Conservation (phyloP, 140 eudicot genomes). For the Oenanthe javanica region DNA sequence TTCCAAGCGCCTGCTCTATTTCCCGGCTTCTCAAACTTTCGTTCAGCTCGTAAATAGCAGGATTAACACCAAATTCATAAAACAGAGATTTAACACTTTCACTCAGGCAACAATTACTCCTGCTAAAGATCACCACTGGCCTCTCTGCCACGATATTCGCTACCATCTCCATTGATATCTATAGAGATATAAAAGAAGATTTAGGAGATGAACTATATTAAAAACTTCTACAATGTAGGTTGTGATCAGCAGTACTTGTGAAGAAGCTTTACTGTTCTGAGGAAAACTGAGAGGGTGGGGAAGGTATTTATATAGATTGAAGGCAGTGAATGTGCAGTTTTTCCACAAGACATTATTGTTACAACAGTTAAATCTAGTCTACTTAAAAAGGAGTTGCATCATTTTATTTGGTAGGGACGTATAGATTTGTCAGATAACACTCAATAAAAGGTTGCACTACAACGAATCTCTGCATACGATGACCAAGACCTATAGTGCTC, state of each 20-base stretch:
- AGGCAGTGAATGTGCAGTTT: neutral
- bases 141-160: slow-evolving; percentile 36
- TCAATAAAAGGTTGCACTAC: slow-evolving; percentile 3
- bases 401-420: too few relatives aligned
- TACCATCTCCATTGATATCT: slow-evolving; percentile 32
- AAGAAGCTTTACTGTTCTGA: neutral
- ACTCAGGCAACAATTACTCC: slow-evolving; percentile 47
- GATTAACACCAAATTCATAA: slow-evolving; percentile 46
- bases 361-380: too few relatives aligned
- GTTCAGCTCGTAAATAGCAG: slow-evolving; percentile 43
- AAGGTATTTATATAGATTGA: slow-evolving; percentile 13
- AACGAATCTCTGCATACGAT: slow-evolving; percentile 26
- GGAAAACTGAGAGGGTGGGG: slow-evolving; percentile 3
- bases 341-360: neutral
- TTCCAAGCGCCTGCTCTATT: slow-evolving; percentile 36
- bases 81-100: slow-evolving; percentile 48
- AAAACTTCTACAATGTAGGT: neutral
- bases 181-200: too few relatives aligned
- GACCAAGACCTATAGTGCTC: neutral
- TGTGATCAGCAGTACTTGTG: neutral
- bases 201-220: neutral
- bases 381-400: too few relatives aligned
- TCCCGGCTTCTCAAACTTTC: slow-evolving; percentile 33
- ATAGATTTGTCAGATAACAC: neutral
- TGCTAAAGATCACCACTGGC: slow-evolving; percentile 62